Base-by-base conservation (phyloP, 208 protist species). In the Trypanosoma mega region DNA sequence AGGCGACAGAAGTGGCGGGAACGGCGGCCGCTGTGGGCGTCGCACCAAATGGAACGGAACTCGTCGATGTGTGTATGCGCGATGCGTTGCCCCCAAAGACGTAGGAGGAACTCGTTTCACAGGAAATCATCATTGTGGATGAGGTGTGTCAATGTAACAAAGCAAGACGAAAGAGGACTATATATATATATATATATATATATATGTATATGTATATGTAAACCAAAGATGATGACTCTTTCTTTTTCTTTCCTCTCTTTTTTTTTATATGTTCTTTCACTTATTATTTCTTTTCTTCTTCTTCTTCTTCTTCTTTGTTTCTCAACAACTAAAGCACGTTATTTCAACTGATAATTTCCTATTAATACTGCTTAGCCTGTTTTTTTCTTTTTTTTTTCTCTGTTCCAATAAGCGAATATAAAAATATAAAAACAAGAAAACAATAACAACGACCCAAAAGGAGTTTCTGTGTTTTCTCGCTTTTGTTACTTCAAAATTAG, bases 261-360 rank as follows among this genome's bases (percentile, higher is more conserved):
- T 58, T 52, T 52, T 52, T 31, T 30, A 33, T 24, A 14, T 31
- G 6, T 52, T 52, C 47, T 31, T 31, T 31, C 16, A 52, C 12
- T 7, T 5, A 24, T 23, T 24, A 21, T 5, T 46, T 59, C 0
- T n/a, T 48, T 12, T 47, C 26, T 2, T 45, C 29, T 3, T 56
- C 20, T 1, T 39, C 3, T 44, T 8, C 24, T 39, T 12, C 18
- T 24, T 24, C 6, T 39, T 56, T 20, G 16, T 39, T 3, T 56
- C 44, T 43, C 1, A n/a, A n/a, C n/a, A n/a, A n/a, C n/a, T n/a
- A n/a, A n/a, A n/a, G n/a, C n/a, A n/a, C n/a, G n/a, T n/a, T n/a
- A n/a, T n/a, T n/a, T n/a, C n/a, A n/a, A n/a, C n/a, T n/a, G n/a
- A n/a, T n/a, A n/a, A n/a, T n/a, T n/a, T n/a, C n/a, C n/a, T 26